Base-by-base conservation (phyloP, 2,329 filamentous ascomycete genomes). In the Penicillium sp. region DNA sequence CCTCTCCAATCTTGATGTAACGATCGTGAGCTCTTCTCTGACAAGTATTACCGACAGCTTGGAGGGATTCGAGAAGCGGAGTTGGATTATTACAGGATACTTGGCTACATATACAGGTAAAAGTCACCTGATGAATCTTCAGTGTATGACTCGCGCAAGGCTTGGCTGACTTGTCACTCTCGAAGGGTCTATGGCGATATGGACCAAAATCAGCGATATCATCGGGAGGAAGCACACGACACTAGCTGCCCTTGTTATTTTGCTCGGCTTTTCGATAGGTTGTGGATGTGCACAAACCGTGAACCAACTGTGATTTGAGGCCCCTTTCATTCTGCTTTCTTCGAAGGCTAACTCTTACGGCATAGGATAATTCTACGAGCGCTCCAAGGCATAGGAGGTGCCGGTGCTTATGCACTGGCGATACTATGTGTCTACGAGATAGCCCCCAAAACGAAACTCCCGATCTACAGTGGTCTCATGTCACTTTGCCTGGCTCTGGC, bases 31-130 rank as follows among this genome's bases (percentile, higher is more conserved):
- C 53, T 72, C 70, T 1, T 63, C 69, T 4, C 57, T 74, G 1
- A 56, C 72, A 4, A 57, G 59, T 18, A 73, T 73, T 44, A 70
- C 67, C 2, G 61, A 72, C 53, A 60, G 64, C 9, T 45, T 74
- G 6, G 54, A 66, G 16, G 65, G 67, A 6, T 72, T 70, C 28
- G 53, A 63, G 13, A 65, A 65, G 33, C 67, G 63, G 45, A 66
- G 66, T 16, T 74, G 71, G 71, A 58, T 73, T 23, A 59, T 72
- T 21, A 72, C 67, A 2, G 67, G 65, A 16, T 74, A 71, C 23
- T 39, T 70, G 44, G 56, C 70, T 23, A 71, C 70, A 2, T 72
- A 64, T 43, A 65, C 68, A 21, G 64, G 69, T 70, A 62, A 34
- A 59, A 42, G 18, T 21, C n/a, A 21, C 43, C 21, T 28, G 8